Conservation (phyloP, 75 land plant species). For the Pinus tabuliformis region DNA sequence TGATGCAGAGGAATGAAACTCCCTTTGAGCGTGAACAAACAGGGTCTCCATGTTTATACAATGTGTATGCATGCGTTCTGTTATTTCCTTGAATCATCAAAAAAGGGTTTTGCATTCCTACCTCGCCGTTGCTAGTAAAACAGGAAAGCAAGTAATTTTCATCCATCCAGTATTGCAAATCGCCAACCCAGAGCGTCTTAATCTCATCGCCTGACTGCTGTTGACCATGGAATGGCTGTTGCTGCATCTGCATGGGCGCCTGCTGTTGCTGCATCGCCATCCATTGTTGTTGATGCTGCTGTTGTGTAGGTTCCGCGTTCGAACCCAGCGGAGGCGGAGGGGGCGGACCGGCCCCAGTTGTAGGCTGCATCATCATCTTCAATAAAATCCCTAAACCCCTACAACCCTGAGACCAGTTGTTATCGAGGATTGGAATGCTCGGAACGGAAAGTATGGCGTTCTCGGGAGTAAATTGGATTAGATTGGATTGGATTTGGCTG, state of each 20-base stretch:
- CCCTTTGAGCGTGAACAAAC: not conserved
- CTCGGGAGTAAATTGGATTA: not conserved
- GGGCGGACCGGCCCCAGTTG: not conserved
- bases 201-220: constrained; percentile 15
- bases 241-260: constrained; percentile 1
- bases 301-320: constrained; percentile 5
- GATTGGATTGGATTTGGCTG: not conserved
- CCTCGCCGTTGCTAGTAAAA: constrained; percentile 19
- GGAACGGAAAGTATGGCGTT: not conserved
- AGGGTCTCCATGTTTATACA: not conserved
- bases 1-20: not conserved
- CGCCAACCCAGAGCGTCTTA: constrained; percentile 28
- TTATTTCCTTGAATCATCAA: not conserved
- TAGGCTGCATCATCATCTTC: constrained; percentile 4
- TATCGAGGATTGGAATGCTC: not conserved
- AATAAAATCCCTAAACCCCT: not conserved
- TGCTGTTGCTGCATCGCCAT: constrained; percentile 24
- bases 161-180: constrained; percentile 34
- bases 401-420: not conserved
- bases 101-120: not conserved
- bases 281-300: constrained; percentile 4
- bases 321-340: not conserved
- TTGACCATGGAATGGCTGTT: not conserved
- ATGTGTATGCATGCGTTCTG: too few relatives aligned
- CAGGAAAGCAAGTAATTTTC: constrained; percentile 17